A percentile compares a stretch with the other conserved stretches of the same genome.
Evolutionary conservation across 1,284 basidiomycete species (phyloP).

Genomic region (Tilletia caries): DNA sequence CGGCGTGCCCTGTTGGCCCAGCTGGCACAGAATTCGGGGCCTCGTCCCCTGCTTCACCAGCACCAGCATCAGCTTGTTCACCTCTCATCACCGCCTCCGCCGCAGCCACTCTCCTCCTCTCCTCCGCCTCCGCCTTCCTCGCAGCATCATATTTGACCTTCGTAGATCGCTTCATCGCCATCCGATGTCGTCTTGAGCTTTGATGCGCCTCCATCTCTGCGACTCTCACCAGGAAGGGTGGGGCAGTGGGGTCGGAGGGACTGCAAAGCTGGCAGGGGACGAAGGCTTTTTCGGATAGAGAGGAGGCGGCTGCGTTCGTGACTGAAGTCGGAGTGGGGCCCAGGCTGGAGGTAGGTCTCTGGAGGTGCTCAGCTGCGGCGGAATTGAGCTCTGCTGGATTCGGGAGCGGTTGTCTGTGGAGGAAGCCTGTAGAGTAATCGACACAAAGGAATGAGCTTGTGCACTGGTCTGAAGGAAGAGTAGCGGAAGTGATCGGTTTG

Average conservation of each 20-base stretch:
- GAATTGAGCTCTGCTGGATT: not conserved
- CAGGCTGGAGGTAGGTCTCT: not conserved
- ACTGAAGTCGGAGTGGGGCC: not conserved
- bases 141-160: not conserved
- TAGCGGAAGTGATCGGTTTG: not conserved
- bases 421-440: not conserved
- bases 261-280: not conserved
- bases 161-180: not conserved
- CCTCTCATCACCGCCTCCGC: not conserved
- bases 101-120: not conserved
- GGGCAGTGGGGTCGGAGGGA: not conserved
- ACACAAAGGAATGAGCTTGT: no score
- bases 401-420: not conserved
- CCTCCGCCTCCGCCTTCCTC: slow-evolving; percentile 6
- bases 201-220: slow-evolving; percentile 2
- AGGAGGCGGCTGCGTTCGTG: not conserved
- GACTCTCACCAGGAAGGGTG: not conserved
- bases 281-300: not conserved
- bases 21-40: no score
- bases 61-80: not conserved
- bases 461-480: not conserved
- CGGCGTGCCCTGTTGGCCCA: no score
- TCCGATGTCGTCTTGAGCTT: not conserved
- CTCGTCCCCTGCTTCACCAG: not conserved
- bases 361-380: not conserved